phyloP scores from a whole-genome alignment of 2,329 filamentous ascomycete species.

The Nigrograna mackinnonii region DNA sequence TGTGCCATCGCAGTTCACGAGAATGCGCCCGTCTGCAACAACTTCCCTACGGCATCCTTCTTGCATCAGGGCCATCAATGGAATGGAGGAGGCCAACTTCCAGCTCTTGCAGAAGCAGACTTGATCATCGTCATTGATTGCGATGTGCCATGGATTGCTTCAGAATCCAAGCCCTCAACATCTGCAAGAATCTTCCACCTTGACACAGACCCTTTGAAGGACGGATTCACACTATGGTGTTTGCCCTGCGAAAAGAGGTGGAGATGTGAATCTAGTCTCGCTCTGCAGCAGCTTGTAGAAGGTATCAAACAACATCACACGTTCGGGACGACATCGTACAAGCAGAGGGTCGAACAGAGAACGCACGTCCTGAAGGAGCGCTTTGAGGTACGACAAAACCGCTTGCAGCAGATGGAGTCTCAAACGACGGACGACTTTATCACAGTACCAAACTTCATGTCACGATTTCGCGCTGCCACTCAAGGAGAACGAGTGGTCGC shows the following conservation, averaged over 20 bases:
- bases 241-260: background rate
- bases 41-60: too few relatives aligned
- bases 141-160: constrained; percentile 25
- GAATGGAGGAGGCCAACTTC: too few relatives aligned
- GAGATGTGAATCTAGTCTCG: background rate
- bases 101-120: constrained; percentile 20
- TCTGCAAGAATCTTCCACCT: constrained; percentile 40
- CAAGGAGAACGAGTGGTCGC: too few relatives aligned
- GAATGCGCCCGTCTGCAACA: too few relatives aligned
- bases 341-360: background rate
- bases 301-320: too few relatives aligned
- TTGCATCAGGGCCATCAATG: too few relatives aligned
- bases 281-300: background rate
- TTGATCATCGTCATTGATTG: constrained; percentile 20
- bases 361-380: background rate
- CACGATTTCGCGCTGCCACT: too few relatives aligned
- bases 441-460: background rate
- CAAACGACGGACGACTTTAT: background rate
- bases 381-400: background rate
- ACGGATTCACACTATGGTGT: background rate
- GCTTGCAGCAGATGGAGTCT: background rate
- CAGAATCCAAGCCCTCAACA: constrained; percentile 54
- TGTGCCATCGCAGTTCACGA: too few relatives aligned
- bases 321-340: too few relatives aligned
- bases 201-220: background rate